phyloP scores from a whole-genome alignment of 495 filamentous ascomycete genomes.

The Penicillium malachiteum region DNA sequence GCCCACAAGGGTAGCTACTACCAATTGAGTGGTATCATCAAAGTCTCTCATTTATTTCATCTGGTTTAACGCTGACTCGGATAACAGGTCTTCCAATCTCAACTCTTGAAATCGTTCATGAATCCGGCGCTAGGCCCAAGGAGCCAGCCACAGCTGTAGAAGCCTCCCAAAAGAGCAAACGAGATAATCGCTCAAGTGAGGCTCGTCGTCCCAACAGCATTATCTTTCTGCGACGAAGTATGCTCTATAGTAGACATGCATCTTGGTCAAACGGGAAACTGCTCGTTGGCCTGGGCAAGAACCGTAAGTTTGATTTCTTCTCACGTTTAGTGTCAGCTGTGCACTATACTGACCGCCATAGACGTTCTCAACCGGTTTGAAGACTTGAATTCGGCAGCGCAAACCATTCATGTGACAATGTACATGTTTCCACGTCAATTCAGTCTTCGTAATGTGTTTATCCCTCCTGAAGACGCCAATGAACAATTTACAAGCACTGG shows the following conservation, averaged over 20 bases:
- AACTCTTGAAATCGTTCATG: slow-evolving; percentile 33
- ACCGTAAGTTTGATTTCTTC: slow-evolving; percentile 61
- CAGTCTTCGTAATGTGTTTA: slow-evolving; percentile 88
- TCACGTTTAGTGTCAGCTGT: not conserved
- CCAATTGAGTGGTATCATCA: slow-evolving; percentile 71
- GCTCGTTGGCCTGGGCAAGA: slow-evolving; percentile 71
- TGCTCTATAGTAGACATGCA: slow-evolving; percentile 77
- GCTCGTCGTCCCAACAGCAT: slow-evolving; percentile 57
- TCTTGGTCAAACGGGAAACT: slow-evolving; percentile 66
- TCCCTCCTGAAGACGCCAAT: slow-evolving; percentile 57
- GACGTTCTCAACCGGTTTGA: slow-evolving; percentile 82
- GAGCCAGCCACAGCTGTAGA: not conserved
- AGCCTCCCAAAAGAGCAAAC: not conserved
- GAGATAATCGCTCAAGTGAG: not conserved
- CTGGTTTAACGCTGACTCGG: not conserved
- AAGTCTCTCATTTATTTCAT: not conserved
- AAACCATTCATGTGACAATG: slow-evolving; percentile 75
- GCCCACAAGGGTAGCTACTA: slow-evolving; percentile 60
- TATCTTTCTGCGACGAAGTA: slow-evolving; percentile 75
- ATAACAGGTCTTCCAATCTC: slow-evolving; percentile 48
- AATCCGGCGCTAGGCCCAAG: not conserved
- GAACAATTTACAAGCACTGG: slow-evolving; percentile 65
- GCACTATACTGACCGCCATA: slow-evolving; percentile 30
- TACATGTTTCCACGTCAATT: slow-evolving; percentile 95
- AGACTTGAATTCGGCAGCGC: slow-evolving; percentile 38